phyloP scores from a whole-genome alignment of 257 asterid genomes.

The Phtheirospermum japonicum region DNA sequence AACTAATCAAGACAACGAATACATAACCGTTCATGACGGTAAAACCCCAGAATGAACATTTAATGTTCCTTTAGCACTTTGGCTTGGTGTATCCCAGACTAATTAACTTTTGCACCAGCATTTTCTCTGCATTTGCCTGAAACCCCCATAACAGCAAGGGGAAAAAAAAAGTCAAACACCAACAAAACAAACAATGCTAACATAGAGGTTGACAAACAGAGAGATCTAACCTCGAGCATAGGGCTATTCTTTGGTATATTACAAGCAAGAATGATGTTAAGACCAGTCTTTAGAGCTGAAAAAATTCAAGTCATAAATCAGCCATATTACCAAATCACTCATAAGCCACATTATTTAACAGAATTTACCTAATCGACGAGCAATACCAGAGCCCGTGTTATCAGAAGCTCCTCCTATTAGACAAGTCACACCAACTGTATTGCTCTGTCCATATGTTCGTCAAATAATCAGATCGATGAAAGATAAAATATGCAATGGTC shows the following conservation, averaged over 20 bases:
- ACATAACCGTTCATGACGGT: background rate
- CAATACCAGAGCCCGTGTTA: slow-evolving; percentile 78
- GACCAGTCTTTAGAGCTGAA: slow-evolving; percentile 79
- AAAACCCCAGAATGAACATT: slow-evolving; percentile 11
- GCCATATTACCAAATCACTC: slow-evolving; percentile 19
- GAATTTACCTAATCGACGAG: slow-evolving; percentile 78
- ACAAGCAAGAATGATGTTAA: slow-evolving; percentile 72
- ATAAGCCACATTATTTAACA: slow-evolving; percentile 8
- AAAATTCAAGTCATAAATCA: slow-evolving; percentile 26
- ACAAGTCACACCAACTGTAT: slow-evolving; percentile 57
- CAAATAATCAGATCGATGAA: slow-evolving; percentile 13
- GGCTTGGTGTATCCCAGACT: slow-evolving; percentile 38
- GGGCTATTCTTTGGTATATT: slow-evolving; percentile 83
- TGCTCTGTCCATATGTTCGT: slow-evolving; percentile 47
- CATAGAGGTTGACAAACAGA: background rate
- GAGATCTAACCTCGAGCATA: slow-evolving; percentile 75
- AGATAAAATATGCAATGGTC: slow-evolving; percentile 9
- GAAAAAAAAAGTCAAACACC: background rate
- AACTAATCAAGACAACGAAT: background rate
- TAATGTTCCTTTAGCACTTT: slow-evolving; percentile 29
- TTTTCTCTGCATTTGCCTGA: slow-evolving; percentile 87
- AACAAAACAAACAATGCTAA: background rate
- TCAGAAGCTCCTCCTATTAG: slow-evolving; percentile 84
- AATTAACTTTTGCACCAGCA: slow-evolving; percentile 67
- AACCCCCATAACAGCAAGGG: slow-evolving; percentile 18